A percentile compares a stretch with the other conserved stretches of the same genome.
phyloP scores from a whole-genome alignment of 495 filamentous ascomycete genomes.

The Pyronema domesticum region DNA sequence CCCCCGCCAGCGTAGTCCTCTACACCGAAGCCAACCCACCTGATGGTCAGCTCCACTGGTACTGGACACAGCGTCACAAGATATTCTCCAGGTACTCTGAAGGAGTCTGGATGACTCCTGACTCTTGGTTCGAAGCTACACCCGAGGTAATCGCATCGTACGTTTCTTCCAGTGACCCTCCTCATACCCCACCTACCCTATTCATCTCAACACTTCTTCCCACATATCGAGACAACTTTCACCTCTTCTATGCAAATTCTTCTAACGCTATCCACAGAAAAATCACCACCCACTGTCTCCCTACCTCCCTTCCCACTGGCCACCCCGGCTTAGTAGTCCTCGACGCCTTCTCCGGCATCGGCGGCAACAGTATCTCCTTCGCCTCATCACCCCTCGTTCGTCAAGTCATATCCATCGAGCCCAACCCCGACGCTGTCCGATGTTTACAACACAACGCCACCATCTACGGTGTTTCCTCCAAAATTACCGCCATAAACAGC shows the following conservation, averaged over 20 bases:
- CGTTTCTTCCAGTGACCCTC: constrained; percentile 7
- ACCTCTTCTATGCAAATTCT: neutral
- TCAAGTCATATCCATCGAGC: constrained; percentile 74
- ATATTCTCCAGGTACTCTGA: constrained; percentile 71
- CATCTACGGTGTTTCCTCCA: constrained; percentile 62
- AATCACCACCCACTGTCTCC: constrained; percentile 47
- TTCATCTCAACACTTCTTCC: neutral
- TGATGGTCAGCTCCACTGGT: constrained; percentile 24
- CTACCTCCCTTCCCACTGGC: constrained; percentile 30
- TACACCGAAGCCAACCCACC: constrained; percentile 6
- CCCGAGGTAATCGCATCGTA: constrained; percentile 70
- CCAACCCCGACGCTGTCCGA: constrained; percentile 50
- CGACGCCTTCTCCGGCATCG: constrained; percentile 79
- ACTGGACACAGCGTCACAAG: constrained; percentile 70
- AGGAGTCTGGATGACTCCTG: constrained; percentile 75
- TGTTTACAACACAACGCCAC: constrained; percentile 88
- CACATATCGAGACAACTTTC: constrained; percentile 1
- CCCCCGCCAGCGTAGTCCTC: neutral
- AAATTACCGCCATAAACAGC: constrained; percentile 68
- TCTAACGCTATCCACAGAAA: constrained; percentile 33
- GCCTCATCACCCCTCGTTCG: constrained; percentile 59
- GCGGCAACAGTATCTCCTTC: constrained; percentile 90
- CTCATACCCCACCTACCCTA: neutral
- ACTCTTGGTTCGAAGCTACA: constrained; percentile 92
- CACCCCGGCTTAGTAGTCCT: constrained; percentile 40